Evolutionary conservation across 2,329 filamentous ascomycete species (phyloP).

Genomic region (Sporothrix schenckii): DNA sequence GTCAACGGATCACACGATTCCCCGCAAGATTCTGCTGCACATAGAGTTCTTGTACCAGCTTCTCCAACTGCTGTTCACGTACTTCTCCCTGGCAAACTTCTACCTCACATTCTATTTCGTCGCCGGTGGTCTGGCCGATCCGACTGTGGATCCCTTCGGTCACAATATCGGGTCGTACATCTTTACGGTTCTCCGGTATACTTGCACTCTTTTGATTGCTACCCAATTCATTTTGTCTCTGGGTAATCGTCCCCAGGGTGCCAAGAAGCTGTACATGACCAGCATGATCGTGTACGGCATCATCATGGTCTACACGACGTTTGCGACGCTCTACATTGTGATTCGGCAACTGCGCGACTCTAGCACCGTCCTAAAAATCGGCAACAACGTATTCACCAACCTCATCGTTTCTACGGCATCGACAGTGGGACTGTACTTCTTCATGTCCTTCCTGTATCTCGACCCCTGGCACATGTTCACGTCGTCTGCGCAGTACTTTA

Average conservation of each 20-base stretch:
- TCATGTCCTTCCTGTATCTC: conserved; percentile 94
- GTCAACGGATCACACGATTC: conserved; percentile 85
- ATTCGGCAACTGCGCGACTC: conserved; percentile 71
- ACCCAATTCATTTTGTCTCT: conserved; percentile 96
- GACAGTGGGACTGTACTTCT: conserved; percentile 90
- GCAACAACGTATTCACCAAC: conserved; percentile 92
- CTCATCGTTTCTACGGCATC: conserved; percentile 87
- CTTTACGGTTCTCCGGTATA: conserved; percentile 84
- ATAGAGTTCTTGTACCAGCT: conserved; percentile 96
- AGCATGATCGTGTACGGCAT: conserved; percentile 88
- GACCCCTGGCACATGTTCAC: conserved; percentile 99
- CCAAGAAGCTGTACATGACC: conserved; percentile 83
- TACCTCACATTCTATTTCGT: conserved; percentile 99
- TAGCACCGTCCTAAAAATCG: conserved; percentile 52
- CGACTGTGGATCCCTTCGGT: conserved; percentile 83
- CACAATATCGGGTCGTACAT: conserved; percentile 82
- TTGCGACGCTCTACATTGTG: conserved; percentile 86
- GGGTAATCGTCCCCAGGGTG: conserved; percentile 93
- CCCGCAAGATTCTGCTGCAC: conserved; percentile 87
- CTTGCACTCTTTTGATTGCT: conserved; percentile 82
- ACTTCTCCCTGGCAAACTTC: conserved; percentile 98
- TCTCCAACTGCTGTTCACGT: conserved; percentile 90
- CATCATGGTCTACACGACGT: conserved; percentile 95
- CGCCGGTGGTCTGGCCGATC: conserved; percentile 82
- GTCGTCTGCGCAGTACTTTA: conserved; percentile 85